A percentile compares a stretch with the other conserved stretches of the same genome.
These are phyloP conservation scores for Coemansia umbellata DNA, from an alignment of 192 early-diverging fungal genomes.

Conservation along the genomic window DNA sequence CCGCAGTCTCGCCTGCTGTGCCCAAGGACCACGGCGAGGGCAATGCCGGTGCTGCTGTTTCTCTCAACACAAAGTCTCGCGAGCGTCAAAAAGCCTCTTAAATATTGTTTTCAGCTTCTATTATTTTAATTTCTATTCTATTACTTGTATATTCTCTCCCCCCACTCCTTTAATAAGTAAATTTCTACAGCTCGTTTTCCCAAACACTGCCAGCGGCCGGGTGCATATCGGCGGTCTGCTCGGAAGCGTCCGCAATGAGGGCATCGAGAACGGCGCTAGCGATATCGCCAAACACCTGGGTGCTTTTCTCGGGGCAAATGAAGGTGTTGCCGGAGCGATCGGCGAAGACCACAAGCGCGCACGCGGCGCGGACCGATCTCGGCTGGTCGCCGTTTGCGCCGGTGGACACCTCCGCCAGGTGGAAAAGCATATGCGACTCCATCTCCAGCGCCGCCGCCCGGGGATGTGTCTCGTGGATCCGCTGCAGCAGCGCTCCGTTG, in stretches of 20 bases:
- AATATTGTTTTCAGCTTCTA: neutral
- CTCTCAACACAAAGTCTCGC: neutral
- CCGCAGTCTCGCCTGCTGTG: too few relatives aligned
- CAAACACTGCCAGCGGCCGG: slow-evolving; percentile 31
- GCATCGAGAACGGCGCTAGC: slow-evolving; percentile 21
- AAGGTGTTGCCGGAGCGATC: slow-evolving; percentile 67
- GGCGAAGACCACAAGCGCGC: slow-evolving; percentile 79
- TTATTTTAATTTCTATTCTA: neutral
- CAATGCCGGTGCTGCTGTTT: neutral
- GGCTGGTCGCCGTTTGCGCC: slow-evolving; percentile 4
- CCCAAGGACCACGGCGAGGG: neutral
- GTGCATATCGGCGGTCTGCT: slow-evolving; percentile 19
- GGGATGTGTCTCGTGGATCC: slow-evolving; percentile 39
- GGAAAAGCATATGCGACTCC: slow-evolving; percentile 83
- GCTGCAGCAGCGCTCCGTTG: slow-evolving; percentile 62
- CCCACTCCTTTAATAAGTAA: neutral
- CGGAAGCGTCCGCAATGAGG: slow-evolving; percentile 13
- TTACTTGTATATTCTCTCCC: neutral
- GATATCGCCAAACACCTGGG: neutral
- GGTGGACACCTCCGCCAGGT: slow-evolving; percentile 62
- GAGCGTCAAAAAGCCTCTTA: slow-evolving; percentile 1
- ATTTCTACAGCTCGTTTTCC: slow-evolving; percentile 17
- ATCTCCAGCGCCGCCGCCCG: slow-evolving; percentile 64
- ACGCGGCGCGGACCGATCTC: slow-evolving; percentile 64
- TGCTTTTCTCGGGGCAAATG: slow-evolving; percentile 49